A percentile compares a stretch with the other conserved stretches of the same genome.
Evolutionary conservation across 306 rosid genomes (phyloP).

Genomic region (Fragaria vesca): DNA sequence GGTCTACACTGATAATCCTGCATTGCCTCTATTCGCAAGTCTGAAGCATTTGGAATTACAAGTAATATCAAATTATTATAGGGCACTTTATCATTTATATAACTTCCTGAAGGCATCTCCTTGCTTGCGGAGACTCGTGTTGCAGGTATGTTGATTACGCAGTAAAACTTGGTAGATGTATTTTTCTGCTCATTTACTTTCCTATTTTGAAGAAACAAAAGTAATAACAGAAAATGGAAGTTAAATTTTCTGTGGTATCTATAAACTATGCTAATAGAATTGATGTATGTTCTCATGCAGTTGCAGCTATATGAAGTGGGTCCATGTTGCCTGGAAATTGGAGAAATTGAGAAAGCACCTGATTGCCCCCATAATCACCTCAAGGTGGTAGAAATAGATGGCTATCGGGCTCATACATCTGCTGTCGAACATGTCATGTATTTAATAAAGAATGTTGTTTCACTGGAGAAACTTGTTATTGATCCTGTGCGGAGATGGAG

Average conservation of each 20-base stretch:
- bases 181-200: background rate
- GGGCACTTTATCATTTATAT: background rate
- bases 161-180: background rate
- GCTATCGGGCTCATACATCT: background rate
- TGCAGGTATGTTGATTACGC: background rate
- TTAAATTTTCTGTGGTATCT: background rate
- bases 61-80: background rate
- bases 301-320: background rate
- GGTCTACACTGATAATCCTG: background rate
- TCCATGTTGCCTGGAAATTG: no score
- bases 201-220: background rate
- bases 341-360: background rate
- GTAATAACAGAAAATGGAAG: background rate
- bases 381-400: background rate
- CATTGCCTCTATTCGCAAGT: background rate
- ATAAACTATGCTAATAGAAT: background rate
- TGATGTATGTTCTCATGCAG: background rate
- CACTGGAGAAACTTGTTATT: background rate
- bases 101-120: background rate
- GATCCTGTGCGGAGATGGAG: background rate
- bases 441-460: background rate
- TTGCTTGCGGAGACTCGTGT: background rate
- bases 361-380: background rate
- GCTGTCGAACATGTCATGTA: background rate
- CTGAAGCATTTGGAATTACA: conserved; percentile 5